Conservation (phyloP, 2,329 filamentous ascomycete genomes). For the Emydomyces testavorans region DNA sequence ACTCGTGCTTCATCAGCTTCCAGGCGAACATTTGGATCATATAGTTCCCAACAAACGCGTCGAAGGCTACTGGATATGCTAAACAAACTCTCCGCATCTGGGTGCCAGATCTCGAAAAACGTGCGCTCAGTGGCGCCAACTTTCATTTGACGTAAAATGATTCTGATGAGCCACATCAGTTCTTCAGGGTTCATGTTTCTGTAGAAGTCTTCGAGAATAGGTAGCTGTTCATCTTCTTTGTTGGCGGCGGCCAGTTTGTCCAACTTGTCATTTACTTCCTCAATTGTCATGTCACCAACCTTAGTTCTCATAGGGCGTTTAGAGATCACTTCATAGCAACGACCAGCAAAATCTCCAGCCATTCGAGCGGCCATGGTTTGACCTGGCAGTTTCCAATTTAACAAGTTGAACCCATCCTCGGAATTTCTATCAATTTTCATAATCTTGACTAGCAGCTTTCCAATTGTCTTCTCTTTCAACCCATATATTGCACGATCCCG, state of each 20-base stretch:
- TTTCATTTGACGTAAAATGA: constrained; percentile 73
- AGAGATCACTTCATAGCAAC: constrained; percentile 75
- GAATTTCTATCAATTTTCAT: constrained; percentile 86
- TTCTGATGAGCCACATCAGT: constrained; percentile 86
- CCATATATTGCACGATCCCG: constrained; percentile 86
- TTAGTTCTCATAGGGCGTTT: constrained; percentile 67
- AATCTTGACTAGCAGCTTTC: constrained; percentile 78
- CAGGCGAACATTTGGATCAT: constrained; percentile 59
- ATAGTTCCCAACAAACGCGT: constrained; percentile 88
- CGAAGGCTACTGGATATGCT: constrained; percentile 83
- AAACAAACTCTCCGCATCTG: constrained; percentile 65
- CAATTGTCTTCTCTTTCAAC: constrained; percentile 83
- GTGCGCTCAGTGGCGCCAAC: constrained; percentile 75
- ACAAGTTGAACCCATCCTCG: constrained; percentile 70
- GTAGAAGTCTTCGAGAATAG: constrained; percentile 75
- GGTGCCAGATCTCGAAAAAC: constrained; percentile 71
- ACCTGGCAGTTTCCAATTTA: constrained; percentile 87
- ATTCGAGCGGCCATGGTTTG: constrained; percentile 50
- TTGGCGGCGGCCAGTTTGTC: constrained; percentile 64
- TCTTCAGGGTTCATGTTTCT: constrained; percentile 86
- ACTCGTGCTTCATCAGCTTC: constrained; percentile 65
- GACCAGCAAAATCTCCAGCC: constrained; percentile 83
- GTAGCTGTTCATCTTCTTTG: constrained; percentile 72
- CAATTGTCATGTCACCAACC: constrained; percentile 70
- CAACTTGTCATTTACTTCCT: constrained; percentile 76